Base-by-base conservation (phyloP, 1,284 basidiomycete genomes). In the Heliocybe sulcata region DNA sequence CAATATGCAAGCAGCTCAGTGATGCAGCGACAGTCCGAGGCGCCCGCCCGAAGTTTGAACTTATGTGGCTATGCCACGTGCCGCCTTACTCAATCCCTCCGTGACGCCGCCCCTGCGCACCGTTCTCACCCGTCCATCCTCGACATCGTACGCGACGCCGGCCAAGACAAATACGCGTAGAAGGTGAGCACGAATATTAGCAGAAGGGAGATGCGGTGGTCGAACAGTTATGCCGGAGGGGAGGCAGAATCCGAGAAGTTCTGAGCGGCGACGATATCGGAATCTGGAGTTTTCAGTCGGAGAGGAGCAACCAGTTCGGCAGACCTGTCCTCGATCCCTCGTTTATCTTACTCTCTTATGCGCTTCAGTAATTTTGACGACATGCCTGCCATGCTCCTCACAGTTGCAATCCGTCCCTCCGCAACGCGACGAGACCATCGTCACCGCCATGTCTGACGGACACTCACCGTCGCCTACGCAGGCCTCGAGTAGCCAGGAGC, bases 401-500 rank as follows among this genome's bases (percentile, higher is more conserved):
- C 29, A 31, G 29, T 42, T 42, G 4, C 38, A n/a, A 20, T 3
- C 6, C 19, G 38, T 42, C n/a, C 8, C 38, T 16, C 38, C 8
- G 8, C 6, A 6, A 6, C 38, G 6, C 38, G 6, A 6, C 38
- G 16, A 42, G 19, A n/a, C 19, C 38, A 16, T 8, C 38, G 38
- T 42, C 38, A 19, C 26, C 54, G 54, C n/a, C 55, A 67, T 67
- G 66, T 60, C 68, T 19, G 61, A 57, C 53, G 69, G 70, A 31
- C 63, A 61, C 29, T 54, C 63, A n/a, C 69, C 69, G 50, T 57
- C 67, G 2, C 56, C 67, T 14, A 55, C 65, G 3, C 52, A 65
- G 35, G 59, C 52, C 14, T 59, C 62, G 14, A 49, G 9, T n/a
- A 49, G 47, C 27, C 67, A 67, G 14, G 52, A 54, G 48, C 68